Percentiles rank a stretch among this genome's conserved stretches.
phyloP scores from a whole-genome alignment of 2,329 filamentous ascomycete species.

The Apiospora kogelbergensis region DNA sequence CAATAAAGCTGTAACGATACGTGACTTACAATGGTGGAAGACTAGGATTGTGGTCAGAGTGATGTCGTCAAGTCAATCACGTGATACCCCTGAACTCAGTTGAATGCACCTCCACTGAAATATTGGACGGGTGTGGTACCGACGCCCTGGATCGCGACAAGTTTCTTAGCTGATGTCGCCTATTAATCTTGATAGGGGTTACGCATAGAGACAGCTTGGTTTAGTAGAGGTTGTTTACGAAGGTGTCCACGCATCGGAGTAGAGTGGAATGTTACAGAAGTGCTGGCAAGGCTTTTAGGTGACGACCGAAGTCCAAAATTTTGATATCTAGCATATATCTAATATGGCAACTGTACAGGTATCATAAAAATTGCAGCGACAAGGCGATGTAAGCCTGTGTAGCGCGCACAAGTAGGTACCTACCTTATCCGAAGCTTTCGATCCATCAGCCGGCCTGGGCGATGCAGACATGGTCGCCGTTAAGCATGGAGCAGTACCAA shows the following conservation, averaged over 20 bases:
- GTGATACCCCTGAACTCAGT: background rate
- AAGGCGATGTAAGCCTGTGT: background rate
- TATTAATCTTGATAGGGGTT: background rate
- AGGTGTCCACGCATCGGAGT: too few species aligned
- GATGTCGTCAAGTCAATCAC: background rate
- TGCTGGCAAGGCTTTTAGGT: too few species aligned
- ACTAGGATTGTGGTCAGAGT: background rate
- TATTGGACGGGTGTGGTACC: too few species aligned
- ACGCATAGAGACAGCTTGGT: background rate
- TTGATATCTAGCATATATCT: background rate
- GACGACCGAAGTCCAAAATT: too few species aligned
- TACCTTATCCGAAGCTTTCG: background rate
- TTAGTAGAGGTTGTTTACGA: background rate
- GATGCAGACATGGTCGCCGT: background rate
- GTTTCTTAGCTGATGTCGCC: background rate
- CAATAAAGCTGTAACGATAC: accelerated
- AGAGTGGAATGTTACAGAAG: too few species aligned
- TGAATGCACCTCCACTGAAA: background rate
- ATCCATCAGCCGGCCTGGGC: background rate
- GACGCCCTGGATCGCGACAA: background rate
- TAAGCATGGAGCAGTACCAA: background rate
- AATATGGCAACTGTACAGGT: too few species aligned
- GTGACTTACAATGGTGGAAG: background rate
- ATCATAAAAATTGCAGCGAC: background rate
- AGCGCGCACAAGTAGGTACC: background rate